Percentiles rank a stretch among this genome's conserved stretches.
Evolutionary conservation across 2,329 filamentous ascomycete species (phyloP).

Genomic region (Ascochyta pisi): DNA sequence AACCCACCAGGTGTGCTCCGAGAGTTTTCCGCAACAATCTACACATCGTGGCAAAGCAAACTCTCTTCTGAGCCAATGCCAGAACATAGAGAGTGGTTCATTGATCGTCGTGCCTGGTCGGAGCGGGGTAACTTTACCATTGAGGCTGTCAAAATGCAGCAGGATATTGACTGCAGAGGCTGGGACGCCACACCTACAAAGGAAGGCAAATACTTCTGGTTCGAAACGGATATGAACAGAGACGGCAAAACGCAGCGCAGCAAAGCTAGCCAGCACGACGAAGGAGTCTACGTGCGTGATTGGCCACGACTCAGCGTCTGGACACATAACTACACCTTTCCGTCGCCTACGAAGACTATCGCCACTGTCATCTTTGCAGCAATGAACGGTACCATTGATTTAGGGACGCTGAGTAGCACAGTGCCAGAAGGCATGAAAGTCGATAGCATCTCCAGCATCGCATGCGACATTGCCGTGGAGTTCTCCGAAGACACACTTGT

Average conservation of each 20-base stretch:
- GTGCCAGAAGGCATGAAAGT: neutral
- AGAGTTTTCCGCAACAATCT: neutral
- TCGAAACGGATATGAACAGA: neutral
- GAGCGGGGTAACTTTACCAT: neutral
- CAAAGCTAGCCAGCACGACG: too few relatives aligned
- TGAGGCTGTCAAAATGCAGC: neutral
- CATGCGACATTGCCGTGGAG: neutral
- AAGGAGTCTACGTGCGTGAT: too few relatives aligned
- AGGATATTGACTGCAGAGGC: neutral
- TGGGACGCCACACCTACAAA: neutral
- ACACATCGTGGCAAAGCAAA: neutral
- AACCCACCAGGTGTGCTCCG: neutral
- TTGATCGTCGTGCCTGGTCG: neutral
- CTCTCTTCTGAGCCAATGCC: neutral
- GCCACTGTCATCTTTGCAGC: constrained; percentile 1
- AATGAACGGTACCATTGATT: neutral
- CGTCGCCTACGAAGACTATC: neutral
- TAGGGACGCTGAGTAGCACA: neutral
- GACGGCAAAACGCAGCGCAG: too few relatives aligned
- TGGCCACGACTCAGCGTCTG: neutral
- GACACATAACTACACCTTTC: neutral
- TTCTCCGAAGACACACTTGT: neutral
- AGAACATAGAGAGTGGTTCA: constrained; percentile 1
- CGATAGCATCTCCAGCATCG: neutral
- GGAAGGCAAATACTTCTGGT: neutral